A percentile compares a stretch with the other conserved stretches of the same genome.
These are phyloP conservation scores for Arxiozyma slooffiae DNA, from an alignment of 1,139 yeast species.

Conservation along the genomic window DNA sequence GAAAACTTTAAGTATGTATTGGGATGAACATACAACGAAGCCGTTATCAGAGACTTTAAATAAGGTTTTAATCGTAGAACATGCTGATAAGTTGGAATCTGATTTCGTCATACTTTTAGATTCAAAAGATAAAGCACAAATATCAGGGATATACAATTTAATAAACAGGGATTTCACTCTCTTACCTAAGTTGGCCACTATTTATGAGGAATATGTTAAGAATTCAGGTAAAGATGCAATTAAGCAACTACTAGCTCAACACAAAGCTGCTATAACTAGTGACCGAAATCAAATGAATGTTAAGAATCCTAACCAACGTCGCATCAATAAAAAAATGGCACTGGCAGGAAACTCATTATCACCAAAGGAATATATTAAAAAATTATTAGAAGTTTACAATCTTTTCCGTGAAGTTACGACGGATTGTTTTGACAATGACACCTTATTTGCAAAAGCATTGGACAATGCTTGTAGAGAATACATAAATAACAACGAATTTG, in stretches of 20 bases:
- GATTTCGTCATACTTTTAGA: constrained; percentile 68
- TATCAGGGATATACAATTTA: constrained; percentile 67
- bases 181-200: constrained; percentile 58
- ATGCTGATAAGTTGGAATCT: constrained; percentile 64
- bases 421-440: constrained; percentile 68
- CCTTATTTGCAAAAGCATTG: constrained; percentile 75
- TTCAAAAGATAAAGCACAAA: constrained; percentile 66
- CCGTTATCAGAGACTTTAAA: constrained; percentile 69
- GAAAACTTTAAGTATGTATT: constrained; percentile 62
- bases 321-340: constrained; percentile 15
- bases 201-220: constrained; percentile 65
- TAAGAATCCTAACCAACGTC: constrained; percentile 11
- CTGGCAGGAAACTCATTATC: constrained; percentile 18
- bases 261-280: constrained; percentile 15
- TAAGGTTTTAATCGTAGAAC: constrained; percentile 65
- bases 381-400: constrained; percentile 57
- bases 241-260: constrained; percentile 18
- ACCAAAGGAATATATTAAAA: constrained; percentile 72
- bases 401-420: constrained; percentile 42
- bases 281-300: constrained; percentile 10
- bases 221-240: constrained; percentile 31
- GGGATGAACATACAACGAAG: constrained; percentile 80
- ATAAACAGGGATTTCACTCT: constrained; percentile 47
- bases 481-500: constrained; percentile 75
- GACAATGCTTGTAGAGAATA: constrained; percentile 82